These are phyloP conservation scores for Mucor racemosus DNA, from an alignment of 371 early-diverging fungal genomes.

Conservation along the genomic window DNA sequence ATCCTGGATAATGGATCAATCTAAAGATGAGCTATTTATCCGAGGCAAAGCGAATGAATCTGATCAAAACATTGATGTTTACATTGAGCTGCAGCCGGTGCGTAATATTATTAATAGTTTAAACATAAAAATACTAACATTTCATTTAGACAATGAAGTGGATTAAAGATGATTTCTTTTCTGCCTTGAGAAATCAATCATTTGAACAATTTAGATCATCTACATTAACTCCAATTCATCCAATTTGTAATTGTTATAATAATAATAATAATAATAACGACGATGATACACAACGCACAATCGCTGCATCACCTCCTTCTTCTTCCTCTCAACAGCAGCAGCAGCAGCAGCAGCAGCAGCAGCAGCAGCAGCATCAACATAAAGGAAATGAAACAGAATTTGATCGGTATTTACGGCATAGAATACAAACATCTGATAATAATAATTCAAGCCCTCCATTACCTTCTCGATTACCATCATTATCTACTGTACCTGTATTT, in stretches of 20 bases:
- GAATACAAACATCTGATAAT: conserved; percentile 15
- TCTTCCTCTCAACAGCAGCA: background rate
- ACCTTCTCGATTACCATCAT: conserved; percentile 32
- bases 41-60: conserved; percentile 31
- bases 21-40: conserved; percentile 22
- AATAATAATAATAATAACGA: background rate
- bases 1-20: conserved; percentile 44
- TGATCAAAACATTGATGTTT: conserved; percentile 17
- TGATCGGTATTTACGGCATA: conserved; percentile 33
- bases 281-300: conserved; percentile 7
- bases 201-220: conserved; percentile 36
- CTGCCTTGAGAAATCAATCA: conserved; percentile 38
- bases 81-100: conserved; percentile 51
- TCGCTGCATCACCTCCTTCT: conserved; percentile 7
- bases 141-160: conserved; percentile 43
- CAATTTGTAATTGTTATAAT: conserved; percentile 33
- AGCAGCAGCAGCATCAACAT: conserved; percentile 3
- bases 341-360: conserved; percentile 17
- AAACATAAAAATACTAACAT: background rate
- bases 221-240: conserved; percentile 26
- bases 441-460: conserved; percentile 13
- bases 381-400: conserved; percentile 33
- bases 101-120: conserved; percentile 4
- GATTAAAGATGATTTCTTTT: conserved; percentile 48
- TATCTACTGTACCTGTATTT: conserved; percentile 30